Conservation (phyloP, 768 basidiomycete genomes). For the Peribolospora kevripleyi region DNA sequence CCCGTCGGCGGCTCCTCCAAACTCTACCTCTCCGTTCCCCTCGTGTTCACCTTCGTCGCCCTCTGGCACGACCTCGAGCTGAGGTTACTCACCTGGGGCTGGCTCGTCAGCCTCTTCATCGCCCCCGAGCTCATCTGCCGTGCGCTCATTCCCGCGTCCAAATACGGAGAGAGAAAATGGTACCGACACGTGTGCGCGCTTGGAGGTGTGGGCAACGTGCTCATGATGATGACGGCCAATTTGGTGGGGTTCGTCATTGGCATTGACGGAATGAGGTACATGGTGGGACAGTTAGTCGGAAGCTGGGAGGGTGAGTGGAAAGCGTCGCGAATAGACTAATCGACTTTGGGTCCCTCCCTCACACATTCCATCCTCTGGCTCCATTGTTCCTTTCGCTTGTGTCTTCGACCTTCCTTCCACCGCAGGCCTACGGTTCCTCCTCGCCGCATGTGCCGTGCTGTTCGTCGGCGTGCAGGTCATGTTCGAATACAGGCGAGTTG, state of each 20-base stretch:
- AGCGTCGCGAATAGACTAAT: neutral
- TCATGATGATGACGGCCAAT: slow-evolving; percentile 80
- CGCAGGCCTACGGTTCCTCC: slow-evolving; percentile 42
- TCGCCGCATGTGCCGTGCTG: slow-evolving; percentile 34
- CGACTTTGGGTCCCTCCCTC: neutral
- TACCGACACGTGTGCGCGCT: slow-evolving; percentile 63
- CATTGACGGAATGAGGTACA: slow-evolving; percentile 46
- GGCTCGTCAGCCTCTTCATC: slow-evolving; percentile 78
- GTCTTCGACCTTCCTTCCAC: neutral
- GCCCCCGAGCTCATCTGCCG: slow-evolving; percentile 52
- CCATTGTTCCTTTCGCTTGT: neutral
- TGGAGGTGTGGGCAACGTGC: slow-evolving; percentile 58
- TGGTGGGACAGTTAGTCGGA: slow-evolving; percentile 37
- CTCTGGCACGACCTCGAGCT: slow-evolving; percentile 91
- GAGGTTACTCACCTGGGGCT: slow-evolving; percentile 76
- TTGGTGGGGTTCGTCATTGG: slow-evolving; percentile 88
- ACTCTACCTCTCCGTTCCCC: slow-evolving; percentile 35
- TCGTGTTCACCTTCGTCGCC: slow-evolving; percentile 89
- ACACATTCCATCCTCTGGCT: neutral
- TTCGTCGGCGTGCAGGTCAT: slow-evolving; percentile 73
- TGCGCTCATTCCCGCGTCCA: neutral
- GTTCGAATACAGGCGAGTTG: slow-evolving; percentile 71
- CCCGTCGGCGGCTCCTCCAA: slow-evolving; percentile 55
- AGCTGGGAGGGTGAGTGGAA: slow-evolving; percentile 35
- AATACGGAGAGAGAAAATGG: slow-evolving; percentile 52